Evolutionary conservation across 169 alveolate genomes (phyloP).

Genomic region (Plasmodium blacklocki): DNA sequence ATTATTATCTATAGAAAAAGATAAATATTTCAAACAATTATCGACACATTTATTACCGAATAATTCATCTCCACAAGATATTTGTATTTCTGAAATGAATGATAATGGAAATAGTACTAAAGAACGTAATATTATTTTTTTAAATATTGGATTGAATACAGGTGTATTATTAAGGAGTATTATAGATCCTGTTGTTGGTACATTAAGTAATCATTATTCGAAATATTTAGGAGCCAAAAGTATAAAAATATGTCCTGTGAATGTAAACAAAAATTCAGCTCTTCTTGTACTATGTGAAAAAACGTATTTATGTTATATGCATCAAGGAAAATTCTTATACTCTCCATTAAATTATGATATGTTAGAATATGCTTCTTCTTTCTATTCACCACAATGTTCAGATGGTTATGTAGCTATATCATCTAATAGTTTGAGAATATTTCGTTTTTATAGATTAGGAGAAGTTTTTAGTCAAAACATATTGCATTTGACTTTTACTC

Average conservation of each 20-base stretch:
- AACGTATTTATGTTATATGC: conserved; percentile 90
- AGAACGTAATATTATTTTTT: conserved; percentile 77
- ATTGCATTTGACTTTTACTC: conserved; percentile 93
- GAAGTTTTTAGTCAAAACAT: conserved; percentile 92
- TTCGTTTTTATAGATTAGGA: conserved; percentile 88
- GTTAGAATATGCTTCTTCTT: conserved; percentile 91
- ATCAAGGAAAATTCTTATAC: conserved; percentile 85
- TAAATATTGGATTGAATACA: conserved; percentile 96
- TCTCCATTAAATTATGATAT: conserved; percentile 92
- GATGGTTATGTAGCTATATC: conserved; percentile 95
- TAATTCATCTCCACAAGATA: conserved; percentile 89
- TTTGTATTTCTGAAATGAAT: conserved; percentile 80
- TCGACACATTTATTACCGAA: conserved; percentile 94
- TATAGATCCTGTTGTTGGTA: conserved; percentile 95
- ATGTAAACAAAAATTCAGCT: conserved; percentile 79
- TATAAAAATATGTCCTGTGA: conserved; percentile 89
- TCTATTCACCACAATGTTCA: conserved; percentile 87
- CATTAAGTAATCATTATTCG: conserved; percentile 95
- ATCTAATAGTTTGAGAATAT: conserved; percentile 90
- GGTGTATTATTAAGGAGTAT: conserved; percentile 96
- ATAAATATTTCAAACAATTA: conserved; percentile 91
- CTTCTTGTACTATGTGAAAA: conserved; percentile 90
- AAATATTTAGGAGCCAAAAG: conserved; percentile 96
- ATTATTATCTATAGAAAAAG: conserved; percentile 94
- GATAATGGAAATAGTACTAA: conserved; percentile 34